Conservation (phyloP, 2,329 filamentous ascomycete genomes). For the Emmonsiellopsis sp. region DNA sequence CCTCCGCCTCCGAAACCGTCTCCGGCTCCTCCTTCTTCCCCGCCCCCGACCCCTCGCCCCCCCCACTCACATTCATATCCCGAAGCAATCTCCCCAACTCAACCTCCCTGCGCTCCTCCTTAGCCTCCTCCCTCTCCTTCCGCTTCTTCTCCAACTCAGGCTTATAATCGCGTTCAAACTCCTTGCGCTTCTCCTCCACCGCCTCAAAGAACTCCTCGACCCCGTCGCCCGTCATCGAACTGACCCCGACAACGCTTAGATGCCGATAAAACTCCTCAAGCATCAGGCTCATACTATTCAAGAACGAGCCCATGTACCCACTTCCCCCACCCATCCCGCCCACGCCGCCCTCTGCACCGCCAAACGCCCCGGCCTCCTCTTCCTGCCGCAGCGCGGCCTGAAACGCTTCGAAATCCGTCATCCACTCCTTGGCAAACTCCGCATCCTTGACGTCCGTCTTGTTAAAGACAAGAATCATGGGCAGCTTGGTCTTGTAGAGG, state of each 20-base stretch:
- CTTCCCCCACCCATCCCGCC: slow-evolving; percentile 59
- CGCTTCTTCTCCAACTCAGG: slow-evolving; percentile 77
- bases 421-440: slow-evolving; percentile 92
- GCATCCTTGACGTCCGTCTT: slow-evolving; percentile 95
- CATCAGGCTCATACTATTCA: slow-evolving; percentile 97
- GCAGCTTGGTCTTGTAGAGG: slow-evolving; percentile 94
- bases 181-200: slow-evolving; percentile 73
- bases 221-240: slow-evolving; percentile 82
- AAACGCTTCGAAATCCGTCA: slow-evolving; percentile 97
- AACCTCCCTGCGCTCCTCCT: slow-evolving; percentile 60
- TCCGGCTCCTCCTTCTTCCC: slow-evolving; percentile 26
- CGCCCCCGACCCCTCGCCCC: slow-evolving; percentile 13
- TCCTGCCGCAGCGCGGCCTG: slow-evolving; percentile 75
- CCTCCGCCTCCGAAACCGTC: slow-evolving; percentile 41
- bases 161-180: slow-evolving; percentile 84
- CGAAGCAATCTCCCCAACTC: slow-evolving; percentile 91
- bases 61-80: slow-evolving; percentile 62
- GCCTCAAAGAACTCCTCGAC: slow-evolving; percentile 90
- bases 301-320: slow-evolving; percentile 89
- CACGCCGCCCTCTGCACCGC: slow-evolving; percentile 58
- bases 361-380: slow-evolving; percentile 67
- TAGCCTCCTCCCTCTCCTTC: slow-evolving; percentile 65
- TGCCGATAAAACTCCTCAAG: slow-evolving; percentile 96
- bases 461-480: slow-evolving; percentile 99
- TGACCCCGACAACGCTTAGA: slow-evolving; percentile 84